Percentiles rank a stretch among this genome's conserved stretches.
Evolutionary conservation across 176 grass and related monocot species (phyloP).

Genomic region (Luzula sylvatica): DNA sequence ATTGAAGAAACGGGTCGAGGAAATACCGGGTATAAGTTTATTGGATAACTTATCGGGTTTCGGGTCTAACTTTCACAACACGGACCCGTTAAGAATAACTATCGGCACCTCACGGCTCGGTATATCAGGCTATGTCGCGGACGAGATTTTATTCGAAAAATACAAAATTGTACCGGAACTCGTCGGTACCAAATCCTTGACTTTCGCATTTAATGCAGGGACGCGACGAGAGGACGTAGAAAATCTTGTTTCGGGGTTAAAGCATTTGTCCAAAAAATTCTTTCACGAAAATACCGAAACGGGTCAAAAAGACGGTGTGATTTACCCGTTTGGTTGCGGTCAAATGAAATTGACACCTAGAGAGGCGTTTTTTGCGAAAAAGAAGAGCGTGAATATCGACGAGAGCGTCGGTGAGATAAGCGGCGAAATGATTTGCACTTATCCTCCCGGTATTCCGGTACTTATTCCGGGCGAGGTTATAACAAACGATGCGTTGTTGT

Average conservation of each 20-base stretch:
- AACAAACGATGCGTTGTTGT: conserved; percentile 40
- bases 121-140: conserved; percentile 47
- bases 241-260: conserved; percentile 41
- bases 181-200: conserved; percentile 46
- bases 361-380: conserved; percentile 71
- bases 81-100: conserved; percentile 67
- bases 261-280: conserved; percentile 44
- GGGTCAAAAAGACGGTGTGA: not conserved
- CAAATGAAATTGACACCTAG: conserved; percentile 47
- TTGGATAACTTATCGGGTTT: conserved; percentile 49
- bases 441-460: conserved; percentile 74
- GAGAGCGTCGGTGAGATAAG: conserved; percentile 66
- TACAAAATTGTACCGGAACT: conserved; percentile 59
- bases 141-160: conserved; percentile 38
- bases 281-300: conserved; percentile 13
- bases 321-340: conserved; percentile 25
- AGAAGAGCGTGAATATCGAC: conserved; percentile 36
- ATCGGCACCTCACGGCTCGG: conserved; percentile 30
- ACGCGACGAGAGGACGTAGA: conserved; percentile 43
- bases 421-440: conserved; percentile 76
- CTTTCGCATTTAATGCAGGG: conserved; percentile 70
- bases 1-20: conserved; percentile 24
- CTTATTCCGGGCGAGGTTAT: conserved; percentile 72
- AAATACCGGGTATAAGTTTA: conserved; percentile 51
- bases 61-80: conserved; percentile 46